Evolutionary conservation across 148 eudicot genomes (phyloP), one percentile per base, ranked within the genome.

Genomic region (Dysphania ambrosioides): DNA sequence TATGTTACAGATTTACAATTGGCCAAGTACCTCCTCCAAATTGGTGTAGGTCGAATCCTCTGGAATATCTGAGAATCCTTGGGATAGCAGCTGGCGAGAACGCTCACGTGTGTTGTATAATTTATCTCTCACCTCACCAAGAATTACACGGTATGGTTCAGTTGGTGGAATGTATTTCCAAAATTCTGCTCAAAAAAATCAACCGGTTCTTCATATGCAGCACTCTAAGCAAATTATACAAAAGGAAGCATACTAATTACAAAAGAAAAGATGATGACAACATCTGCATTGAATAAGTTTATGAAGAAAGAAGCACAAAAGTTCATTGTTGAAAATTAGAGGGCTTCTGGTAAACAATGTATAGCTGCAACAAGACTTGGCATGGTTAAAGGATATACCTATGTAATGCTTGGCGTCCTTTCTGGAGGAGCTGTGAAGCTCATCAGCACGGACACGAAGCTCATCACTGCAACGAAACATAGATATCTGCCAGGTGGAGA

Each of bases 401-500:
- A 95, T 95, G 72, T 88, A 92, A 83, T 95, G 99, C 77, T 95
- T 95, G 58, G 97, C 88, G 71, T 95, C 99, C 85, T 87, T 90
- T 86, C 76, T 90, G 15, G 87, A 79, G 66, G 87, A 79, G 76
- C 82, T 79, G 73, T 86, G 89, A 75, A 95, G 89, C 62, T 92
- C 89, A 69, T 85, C 86, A 51, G 97, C 89, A 73, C 91, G 96
- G 64, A 68, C 77, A 66, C 93, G 93, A 72, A 95, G 97, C 75
- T 95, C 99, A 57, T 95, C 97, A 72, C 66, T 89, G 85, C 99
- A 95, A 40, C 99, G 94, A 93, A 97, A 95, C 99, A 95, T 95
- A 64, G 99, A 95, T 81, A 95, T 65, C 99, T 95, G 84, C 75
- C 59, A 79, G 79, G 69, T 35, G 27, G 23, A 58, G 62, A 72